Evolutionary conservation across 768 basidiomycete genomes (phyloP).

Genomic region (Boletus edulis): DNA sequence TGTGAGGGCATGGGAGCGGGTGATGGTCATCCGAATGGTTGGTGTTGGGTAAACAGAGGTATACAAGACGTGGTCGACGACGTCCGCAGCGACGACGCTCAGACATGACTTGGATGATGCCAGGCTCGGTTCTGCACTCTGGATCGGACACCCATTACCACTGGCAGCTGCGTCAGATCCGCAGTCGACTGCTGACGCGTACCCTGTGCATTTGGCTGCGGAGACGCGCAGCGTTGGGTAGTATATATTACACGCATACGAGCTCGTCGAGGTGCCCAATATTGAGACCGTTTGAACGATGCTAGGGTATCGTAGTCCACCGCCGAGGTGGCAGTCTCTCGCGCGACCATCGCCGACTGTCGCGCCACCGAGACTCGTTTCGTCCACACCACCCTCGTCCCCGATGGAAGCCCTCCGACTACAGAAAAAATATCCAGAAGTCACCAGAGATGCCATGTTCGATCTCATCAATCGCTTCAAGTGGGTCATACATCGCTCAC

Average conservation of each 20-base stretch:
- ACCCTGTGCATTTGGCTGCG: background rate
- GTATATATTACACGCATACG: background rate
- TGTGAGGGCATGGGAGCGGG: background rate
- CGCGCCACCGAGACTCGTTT: background rate
- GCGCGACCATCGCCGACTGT: too few species aligned
- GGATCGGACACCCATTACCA: too few species aligned
- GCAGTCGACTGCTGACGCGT: background rate
- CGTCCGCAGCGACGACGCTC: too few species aligned
- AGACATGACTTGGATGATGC: too few species aligned
- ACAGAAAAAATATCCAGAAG: conserved; percentile 90
- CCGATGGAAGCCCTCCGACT: conserved; percentile 81
- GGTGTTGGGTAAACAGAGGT: background rate
- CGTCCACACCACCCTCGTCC: conserved; percentile 14
- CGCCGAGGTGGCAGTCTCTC: too few species aligned
- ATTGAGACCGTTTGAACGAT: too few species aligned
- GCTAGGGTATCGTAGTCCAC: too few species aligned
- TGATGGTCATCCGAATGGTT: too few species aligned
- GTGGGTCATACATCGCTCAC: conserved; percentile 47
- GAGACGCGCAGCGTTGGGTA: background rate
- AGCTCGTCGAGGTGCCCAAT: background rate
- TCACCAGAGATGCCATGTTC: conserved; percentile 91
- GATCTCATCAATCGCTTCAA: conserved; percentile 95
- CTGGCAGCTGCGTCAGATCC: background rate
- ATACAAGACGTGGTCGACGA: background rate
- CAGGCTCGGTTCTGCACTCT: too few species aligned